Percentiles rank a stretch among this genome's conserved stretches.
phyloP scores from a whole-genome alignment of 163 green algal genomes.

The Scenedesmus sp. region DNA sequence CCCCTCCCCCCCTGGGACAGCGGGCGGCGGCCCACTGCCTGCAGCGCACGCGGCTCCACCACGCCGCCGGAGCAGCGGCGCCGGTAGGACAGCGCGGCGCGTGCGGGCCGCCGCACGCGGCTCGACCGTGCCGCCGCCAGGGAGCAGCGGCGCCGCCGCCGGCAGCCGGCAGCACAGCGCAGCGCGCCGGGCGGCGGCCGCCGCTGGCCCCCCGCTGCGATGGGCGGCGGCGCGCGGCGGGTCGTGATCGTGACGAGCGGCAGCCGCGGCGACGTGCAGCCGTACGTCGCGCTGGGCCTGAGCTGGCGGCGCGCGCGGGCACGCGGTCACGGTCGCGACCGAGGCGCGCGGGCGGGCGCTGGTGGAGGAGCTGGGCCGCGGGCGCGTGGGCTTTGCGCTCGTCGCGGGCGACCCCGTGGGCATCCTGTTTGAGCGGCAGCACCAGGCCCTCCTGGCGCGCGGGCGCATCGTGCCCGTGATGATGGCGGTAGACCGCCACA shows the following conservation, averaged over 20 bases:
- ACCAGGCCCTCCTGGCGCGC: constrained; percentile 21
- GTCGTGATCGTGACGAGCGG: constrained; percentile 33
- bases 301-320: constrained; percentile 25
- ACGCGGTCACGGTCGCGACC: constrained; percentile 28
- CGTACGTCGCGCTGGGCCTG: constrained; percentile 29
- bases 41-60: too few species aligned
- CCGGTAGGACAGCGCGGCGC: too few species aligned
- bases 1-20: too few species aligned
- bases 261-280: constrained; percentile 39
- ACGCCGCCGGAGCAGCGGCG: too few species aligned
- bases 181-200: too few species aligned
- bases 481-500: constrained; percentile 18
- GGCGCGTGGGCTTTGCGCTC: background rate
- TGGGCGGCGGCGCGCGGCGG: too few species aligned
- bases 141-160: too few species aligned
- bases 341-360: constrained; percentile 28
- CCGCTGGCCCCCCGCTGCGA: too few species aligned
- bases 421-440: constrained; percentile 20
- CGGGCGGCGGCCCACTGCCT: too few species aligned
- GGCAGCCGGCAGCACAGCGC: too few species aligned
- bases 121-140: too few species aligned
- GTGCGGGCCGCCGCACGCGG: too few species aligned
- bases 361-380: constrained; percentile 15
- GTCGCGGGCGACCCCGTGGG: constrained; percentile 23
- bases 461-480: constrained; percentile 37